phyloP scores from a whole-genome alignment of 257 asterid species.

The Jacaranda copaia region DNA sequence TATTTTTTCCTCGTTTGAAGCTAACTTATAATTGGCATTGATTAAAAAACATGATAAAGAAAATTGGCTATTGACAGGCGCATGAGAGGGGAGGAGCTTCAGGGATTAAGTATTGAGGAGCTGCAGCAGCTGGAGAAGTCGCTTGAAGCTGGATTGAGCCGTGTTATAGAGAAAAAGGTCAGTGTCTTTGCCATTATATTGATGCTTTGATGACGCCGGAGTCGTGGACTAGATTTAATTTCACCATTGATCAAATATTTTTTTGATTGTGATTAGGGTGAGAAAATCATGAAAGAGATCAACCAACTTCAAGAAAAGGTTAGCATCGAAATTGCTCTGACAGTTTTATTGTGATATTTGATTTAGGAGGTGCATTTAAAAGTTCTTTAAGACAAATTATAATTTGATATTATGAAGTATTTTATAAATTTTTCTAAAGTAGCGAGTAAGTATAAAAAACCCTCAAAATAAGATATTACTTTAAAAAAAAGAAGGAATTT shows the following conservation, averaged over 20 bases:
- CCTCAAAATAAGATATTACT: too few species aligned
- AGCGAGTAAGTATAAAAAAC: too few species aligned
- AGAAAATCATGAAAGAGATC: constrained; percentile 75
- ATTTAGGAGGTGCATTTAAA: too few species aligned
- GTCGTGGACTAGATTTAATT: not conserved
- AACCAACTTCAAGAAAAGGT: constrained; percentile 83
- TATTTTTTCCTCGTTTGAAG: too few species aligned
- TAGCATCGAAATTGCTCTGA: not conserved
- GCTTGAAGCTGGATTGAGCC: constrained; percentile 75
- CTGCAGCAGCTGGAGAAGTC: constrained; percentile 72
- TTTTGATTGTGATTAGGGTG: constrained; percentile 51
- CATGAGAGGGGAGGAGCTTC: constrained; percentile 96
- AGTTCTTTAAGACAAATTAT: too few species aligned
- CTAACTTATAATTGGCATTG: not conserved
- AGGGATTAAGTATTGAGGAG: constrained; percentile 78
- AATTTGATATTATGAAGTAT: too few species aligned
- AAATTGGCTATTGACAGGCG: constrained; percentile 47
- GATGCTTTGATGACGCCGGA: not conserved
- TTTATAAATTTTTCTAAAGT: too few species aligned
- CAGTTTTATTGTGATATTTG: too few species aligned
- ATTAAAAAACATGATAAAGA: too few species aligned
- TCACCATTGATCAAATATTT: not conserved
- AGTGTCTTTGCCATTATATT: not conserved
- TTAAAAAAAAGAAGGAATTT: too few species aligned
- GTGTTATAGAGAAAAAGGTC: constrained; percentile 79